phyloP scores from a whole-genome alignment of 1,284 basidiomycete genomes.

The Leccinum solheimii region DNA sequence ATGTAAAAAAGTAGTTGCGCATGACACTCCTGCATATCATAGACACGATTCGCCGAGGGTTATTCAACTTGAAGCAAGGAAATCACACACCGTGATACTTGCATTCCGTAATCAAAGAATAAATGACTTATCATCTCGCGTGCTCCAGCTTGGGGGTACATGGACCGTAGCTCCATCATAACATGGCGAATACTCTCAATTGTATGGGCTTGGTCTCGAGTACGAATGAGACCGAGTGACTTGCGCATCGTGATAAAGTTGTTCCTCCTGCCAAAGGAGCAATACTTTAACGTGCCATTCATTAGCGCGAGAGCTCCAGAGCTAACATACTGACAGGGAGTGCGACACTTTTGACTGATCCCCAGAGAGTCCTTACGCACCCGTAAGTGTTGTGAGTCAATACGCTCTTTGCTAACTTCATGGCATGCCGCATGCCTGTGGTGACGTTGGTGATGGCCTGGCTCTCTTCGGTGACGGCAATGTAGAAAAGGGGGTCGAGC shows the following conservation, averaged over 20 bases:
- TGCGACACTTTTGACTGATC: slow-evolving; percentile 5
- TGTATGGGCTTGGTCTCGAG: background rate
- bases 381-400: background rate
- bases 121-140: background rate
- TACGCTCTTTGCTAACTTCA: too few relatives aligned
- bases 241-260: background rate
- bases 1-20: background rate
- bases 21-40: too few relatives aligned
- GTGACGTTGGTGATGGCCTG: too few relatives aligned
- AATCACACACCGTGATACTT: too few relatives aligned
- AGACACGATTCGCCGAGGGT: too few relatives aligned
- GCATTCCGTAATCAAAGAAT: background rate
- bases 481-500: too few relatives aligned
- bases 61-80: too few relatives aligned
- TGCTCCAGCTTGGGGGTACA: background rate
- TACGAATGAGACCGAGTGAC: background rate
- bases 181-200: background rate
- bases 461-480: too few relatives aligned
- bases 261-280: background rate
- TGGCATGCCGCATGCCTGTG: too few relatives aligned
- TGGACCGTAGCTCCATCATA: background rate
- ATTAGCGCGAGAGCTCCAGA: too few relatives aligned
- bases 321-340: background rate
- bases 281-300: background rate
- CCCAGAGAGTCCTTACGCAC: slow-evolving; percentile 12